Evolutionary conservation across 306 rosid species (phyloP).

Genomic region (Astragalus glycyphyllos): DNA sequence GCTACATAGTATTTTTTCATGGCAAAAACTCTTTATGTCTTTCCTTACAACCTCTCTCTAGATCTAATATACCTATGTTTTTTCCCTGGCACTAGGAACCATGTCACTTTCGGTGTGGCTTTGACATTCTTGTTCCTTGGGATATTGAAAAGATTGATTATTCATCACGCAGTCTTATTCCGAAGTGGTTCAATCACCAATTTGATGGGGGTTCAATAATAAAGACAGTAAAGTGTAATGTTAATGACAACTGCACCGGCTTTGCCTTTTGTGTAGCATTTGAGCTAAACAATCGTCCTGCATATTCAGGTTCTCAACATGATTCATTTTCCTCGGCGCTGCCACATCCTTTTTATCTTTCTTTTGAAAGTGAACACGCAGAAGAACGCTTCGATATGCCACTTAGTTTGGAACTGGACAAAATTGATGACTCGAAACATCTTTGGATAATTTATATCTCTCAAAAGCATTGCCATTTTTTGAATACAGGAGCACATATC

Average conservation of each 20-base stretch:
- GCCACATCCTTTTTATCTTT: conserved; percentile 1
- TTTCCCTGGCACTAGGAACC: too few species aligned
- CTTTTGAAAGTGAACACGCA: not conserved
- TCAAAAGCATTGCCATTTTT: conserved; percentile 4
- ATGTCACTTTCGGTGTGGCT: too few species aligned
- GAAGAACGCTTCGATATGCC: conserved; percentile 1
- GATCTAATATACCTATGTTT: too few species aligned
- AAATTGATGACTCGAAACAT: not conserved
- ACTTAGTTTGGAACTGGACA: not conserved
- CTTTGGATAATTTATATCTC: conserved; percentile 14
- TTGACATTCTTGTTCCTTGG: not conserved
- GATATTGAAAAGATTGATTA: not conserved
- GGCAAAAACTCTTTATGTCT: too few species aligned
- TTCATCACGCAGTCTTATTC: not conserved
- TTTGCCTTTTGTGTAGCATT: too few species aligned
- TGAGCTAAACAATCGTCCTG: not conserved
- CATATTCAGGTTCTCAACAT: not conserved
- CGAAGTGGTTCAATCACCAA: not conserved
- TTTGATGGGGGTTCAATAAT: too few species aligned
- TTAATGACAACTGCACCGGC: too few species aligned
- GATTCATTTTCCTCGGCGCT: not conserved
- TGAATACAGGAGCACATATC: not conserved
- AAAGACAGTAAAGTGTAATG: too few species aligned
- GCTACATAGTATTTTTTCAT: too few species aligned
- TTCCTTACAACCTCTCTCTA: too few species aligned